These are phyloP conservation scores for Pelargonium citronellum DNA, from an alignment of 441 rosid genomes.

Conservation along the genomic window DNA sequence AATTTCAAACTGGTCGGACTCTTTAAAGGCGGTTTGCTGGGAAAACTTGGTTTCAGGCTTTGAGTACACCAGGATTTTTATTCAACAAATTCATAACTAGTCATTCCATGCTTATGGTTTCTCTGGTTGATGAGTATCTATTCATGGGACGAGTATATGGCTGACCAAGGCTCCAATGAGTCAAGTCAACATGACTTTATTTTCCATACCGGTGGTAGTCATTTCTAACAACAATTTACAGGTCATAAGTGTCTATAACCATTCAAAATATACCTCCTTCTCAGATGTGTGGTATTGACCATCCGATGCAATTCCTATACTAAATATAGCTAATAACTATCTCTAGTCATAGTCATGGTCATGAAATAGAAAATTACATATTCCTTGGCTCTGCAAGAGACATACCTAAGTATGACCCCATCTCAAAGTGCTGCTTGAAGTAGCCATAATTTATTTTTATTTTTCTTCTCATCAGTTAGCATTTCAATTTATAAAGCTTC, in stretches of 20 bases:
- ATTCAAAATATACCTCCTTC: not conserved
- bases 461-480: not conserved
- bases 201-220: not conserved
- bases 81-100: not conserved
- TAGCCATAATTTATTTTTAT: not conserved
- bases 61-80: not conserved
- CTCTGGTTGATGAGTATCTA: not conserved
- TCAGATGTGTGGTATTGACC: not conserved
- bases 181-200: not conserved
- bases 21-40: not conserved
- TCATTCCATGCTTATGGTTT: not conserved
- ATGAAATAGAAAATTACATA: not conserved
- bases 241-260: not conserved
- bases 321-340: not conserved
- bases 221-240: not conserved
- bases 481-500: not conserved
- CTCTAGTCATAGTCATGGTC: not conserved
- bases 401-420: too few species aligned
- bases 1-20: not conserved
- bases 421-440: too few species aligned
- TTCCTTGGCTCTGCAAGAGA: not conserved
- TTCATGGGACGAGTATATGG: not conserved
- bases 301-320: not conserved
- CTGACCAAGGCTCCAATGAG: not conserved
- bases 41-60: not conserved